Base-by-base conservation (phyloP, 2,329 filamentous ascomycete genomes). In the Gliomastix tumulicola region DNA sequence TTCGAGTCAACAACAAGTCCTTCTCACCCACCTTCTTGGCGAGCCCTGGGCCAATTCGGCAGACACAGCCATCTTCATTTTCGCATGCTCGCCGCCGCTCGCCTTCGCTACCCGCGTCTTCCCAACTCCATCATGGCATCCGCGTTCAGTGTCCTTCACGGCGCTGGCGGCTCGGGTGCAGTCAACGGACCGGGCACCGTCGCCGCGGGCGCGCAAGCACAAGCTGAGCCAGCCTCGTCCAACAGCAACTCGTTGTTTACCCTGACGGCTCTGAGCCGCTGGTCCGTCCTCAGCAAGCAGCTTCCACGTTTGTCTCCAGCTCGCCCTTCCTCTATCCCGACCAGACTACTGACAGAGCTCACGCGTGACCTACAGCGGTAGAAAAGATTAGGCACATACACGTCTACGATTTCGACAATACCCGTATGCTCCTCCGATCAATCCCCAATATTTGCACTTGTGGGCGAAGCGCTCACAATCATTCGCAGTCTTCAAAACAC, bases 381-480 rank as follows among this genome's bases (percentile, higher is more conserved):
- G 69, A 83, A 30, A 69, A 77, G 38, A 82, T 97, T 60, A 87
- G 78, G 56, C 66, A 79, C 8, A 79, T 98, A 36, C 90, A 97
- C 55, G 76, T 98, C 48, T 97, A 97, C 65, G 92, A 98, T 60
- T 98, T 97, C 59, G 92, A 98, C 62, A 97, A 98, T 55, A 97
- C 90, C 25, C 66, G 86, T 90, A 67, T 57, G 82, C 45, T 34
- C 25, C 38, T 21, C 30, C 27, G n/a, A n/a, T n/a, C n/a, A n/a
- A n/a, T n/a, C n/a, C n/a, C n/a, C n/a, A n/a, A n/a, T n/a, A n/a
- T n/a, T n/a, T n/a, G n/a, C n/a, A n/a, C n/a, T n/a, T n/a, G n/a
- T n/a, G n/a, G n/a, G n/a, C n/a, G n/a, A n/a, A n/a, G n/a, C n/a
- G n/a, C n/a, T n/a, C n/a, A n/a, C n/a, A n/a, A n/a, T 45, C 39